phyloP scores from a whole-genome alignment of 1,284 basidiomycete genomes.

The Ustilago vetiveriae region DNA sequence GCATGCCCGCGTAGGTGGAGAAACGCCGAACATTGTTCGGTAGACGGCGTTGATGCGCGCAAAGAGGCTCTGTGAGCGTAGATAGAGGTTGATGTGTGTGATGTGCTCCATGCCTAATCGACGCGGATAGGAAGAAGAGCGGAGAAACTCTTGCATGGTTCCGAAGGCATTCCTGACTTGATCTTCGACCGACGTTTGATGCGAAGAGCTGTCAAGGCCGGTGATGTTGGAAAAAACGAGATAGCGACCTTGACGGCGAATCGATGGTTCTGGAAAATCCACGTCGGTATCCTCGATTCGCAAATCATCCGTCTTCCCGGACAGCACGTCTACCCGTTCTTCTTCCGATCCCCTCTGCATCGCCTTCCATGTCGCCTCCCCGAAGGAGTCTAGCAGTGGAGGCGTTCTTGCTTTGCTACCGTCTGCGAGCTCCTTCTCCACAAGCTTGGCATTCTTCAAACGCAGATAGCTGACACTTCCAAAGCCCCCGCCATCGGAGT shows the following conservation, averaged over 20 bases:
- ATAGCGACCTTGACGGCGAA: constrained; percentile 21
- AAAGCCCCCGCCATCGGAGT: constrained; percentile 53
- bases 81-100: constrained; percentile 82
- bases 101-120: constrained; percentile 70
- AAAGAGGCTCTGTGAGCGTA: constrained; percentile 70
- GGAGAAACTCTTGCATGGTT: constrained; percentile 11
- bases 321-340: background rate
- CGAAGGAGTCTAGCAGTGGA: constrained; percentile 37
- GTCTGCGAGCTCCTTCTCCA: constrained; percentile 34
- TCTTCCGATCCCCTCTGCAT: background rate
- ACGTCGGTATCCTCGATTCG: background rate
- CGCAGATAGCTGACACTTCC: constrained; percentile 62
- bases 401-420: constrained; percentile 1
- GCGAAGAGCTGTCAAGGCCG: constrained; percentile 4
- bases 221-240: constrained; percentile 32
- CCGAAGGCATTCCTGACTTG: constrained; percentile 24
- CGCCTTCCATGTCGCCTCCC: constrained; percentile 33
- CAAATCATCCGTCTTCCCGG: background rate
- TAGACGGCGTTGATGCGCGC: constrained; percentile 72
- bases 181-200: constrained; percentile 8
- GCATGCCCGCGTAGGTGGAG: constrained; percentile 91
- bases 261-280: constrained; percentile 8
- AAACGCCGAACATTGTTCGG: constrained; percentile 82
- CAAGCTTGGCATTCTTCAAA: constrained; percentile 44
- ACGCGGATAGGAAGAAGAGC: background rate